Evolutionary conservation across 345 rosid species (phyloP), one percentile per base, ranked within the genome.

Genomic region (Lepidium didymum): DNA sequence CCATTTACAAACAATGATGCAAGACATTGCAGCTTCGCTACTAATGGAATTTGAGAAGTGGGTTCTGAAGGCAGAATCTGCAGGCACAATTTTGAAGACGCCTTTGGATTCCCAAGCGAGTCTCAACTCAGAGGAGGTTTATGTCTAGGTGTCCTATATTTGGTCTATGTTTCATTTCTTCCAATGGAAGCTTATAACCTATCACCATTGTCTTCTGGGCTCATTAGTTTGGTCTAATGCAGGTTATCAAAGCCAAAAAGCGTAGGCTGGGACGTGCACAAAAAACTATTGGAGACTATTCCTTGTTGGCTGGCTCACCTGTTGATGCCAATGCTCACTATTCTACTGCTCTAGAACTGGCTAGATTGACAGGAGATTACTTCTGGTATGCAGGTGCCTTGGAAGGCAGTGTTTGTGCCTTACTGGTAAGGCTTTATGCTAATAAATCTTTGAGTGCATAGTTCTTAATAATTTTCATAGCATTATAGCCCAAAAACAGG

Each of bases 301-400:
- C 94, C 74, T 82, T 95, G 81, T 75, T 95, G 81, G 99, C 97
- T 19, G 99, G 97, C 65, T 95, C 99, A 27, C 99, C 99, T 74
- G 90, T 89, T 79, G 99, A 91, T 87, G 96, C 99, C 58, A 87
- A 91, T 78, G 97, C 96, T 23, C 99, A 95, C 71, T 95, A 91
- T 83, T 77, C 85, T 21, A 95, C 99, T 31, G 97, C 99, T 18
- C 35, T 87, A 42, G 97, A 91, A 35, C 85, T 95, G 9, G 95
- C 97, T 21, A 89, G 99, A 72, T 72, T 86, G 82, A 91, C 97
- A 18, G 83, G 85, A 29, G 97, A 91, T 81, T 87, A 64, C 81
- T 95, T 95, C 78, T 95, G 99, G 99, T 85, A 84, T 74, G 96
- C 97, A 3, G 97, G 99, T 55, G 99, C 99, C 70, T 68, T 95